phyloP scores from a whole-genome alignment of 352 stramenopile genomes.

The Pythium angustatum region DNA sequence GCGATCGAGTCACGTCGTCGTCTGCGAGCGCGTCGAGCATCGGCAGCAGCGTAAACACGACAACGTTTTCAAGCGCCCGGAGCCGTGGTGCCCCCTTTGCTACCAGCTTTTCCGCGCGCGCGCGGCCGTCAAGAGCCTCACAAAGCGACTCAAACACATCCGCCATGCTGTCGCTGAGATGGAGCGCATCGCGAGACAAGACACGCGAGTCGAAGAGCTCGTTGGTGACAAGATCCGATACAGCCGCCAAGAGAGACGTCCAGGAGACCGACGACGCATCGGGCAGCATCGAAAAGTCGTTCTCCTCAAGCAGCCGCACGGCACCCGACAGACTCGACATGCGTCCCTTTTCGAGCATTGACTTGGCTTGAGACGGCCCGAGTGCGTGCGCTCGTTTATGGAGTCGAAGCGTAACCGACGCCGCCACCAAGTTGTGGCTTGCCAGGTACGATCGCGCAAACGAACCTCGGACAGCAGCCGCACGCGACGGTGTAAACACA shows the following conservation, averaged over 20 bases:
- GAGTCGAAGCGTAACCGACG: conserved; percentile 23
- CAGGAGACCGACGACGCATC: background rate
- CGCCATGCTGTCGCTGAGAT: conserved; percentile 32
- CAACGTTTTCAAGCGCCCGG: conserved; percentile 6
- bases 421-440: conserved; percentile 28
- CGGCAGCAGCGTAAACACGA: conserved; percentile 25
- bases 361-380: conserved; percentile 30
- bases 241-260: conserved; percentile 3
- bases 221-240: conserved; percentile 16
- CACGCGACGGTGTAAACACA: conserved; percentile 36
- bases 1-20: conserved; percentile 24
- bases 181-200: conserved; percentile 35
- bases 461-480: conserved; percentile 27
- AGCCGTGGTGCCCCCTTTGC: background rate
- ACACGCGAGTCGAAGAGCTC: conserved; percentile 38
- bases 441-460: conserved; percentile 32
- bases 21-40: conserved; percentile 32
- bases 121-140: conserved; percentile 19
- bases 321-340: conserved; percentile 22
- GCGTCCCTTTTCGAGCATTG: no score
- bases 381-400: conserved; percentile 21
- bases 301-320: conserved; percentile 30
- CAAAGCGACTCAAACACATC: conserved; percentile 31
- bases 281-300: conserved; percentile 29
- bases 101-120: conserved; percentile 25